These are phyloP conservation scores for Ogataea henricii DNA, from an alignment of 805 yeast genomes.

Conservation along the genomic window DNA sequence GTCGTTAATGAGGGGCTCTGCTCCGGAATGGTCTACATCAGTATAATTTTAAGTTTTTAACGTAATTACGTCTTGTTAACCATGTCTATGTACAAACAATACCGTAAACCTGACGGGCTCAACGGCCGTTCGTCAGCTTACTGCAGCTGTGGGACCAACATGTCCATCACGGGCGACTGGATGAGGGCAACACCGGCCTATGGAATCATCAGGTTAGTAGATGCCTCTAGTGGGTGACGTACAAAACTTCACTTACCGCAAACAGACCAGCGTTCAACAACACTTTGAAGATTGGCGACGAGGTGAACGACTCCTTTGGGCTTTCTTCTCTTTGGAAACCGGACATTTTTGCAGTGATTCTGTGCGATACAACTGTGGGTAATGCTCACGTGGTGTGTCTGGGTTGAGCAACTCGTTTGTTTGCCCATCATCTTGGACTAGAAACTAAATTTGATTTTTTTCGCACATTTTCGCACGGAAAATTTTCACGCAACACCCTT, in stretches of 20 bases:
- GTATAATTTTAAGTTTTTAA: background rate
- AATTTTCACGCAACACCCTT: slow-evolving; percentile 7
- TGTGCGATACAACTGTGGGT: background rate
- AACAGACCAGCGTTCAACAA: slow-evolving; percentile 64
- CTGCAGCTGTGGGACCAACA: slow-evolving; percentile 70
- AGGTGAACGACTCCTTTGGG: slow-evolving; percentile 50
- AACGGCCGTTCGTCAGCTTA: slow-evolving; percentile 9
- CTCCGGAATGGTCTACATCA: background rate
- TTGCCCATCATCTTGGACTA: background rate
- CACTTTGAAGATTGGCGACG: slow-evolving; percentile 66
- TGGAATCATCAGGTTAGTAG: slow-evolving; percentile 13
- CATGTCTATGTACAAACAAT: slow-evolving; percentile 6
- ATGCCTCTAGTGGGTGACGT: background rate
- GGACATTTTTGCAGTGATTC: slow-evolving; percentile 27
- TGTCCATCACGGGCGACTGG: slow-evolving; percentile 78
- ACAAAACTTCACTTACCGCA: slow-evolving; percentile 37
- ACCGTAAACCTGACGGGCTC: background rate
- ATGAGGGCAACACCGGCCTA: slow-evolving; percentile 73
- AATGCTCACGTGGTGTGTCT: background rate
- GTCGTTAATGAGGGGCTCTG: background rate
- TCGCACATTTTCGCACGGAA: background rate
- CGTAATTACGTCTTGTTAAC: background rate
- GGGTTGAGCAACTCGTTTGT: no score
- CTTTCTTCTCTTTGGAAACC: slow-evolving; percentile 32
- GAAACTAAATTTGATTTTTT: background rate